Base-by-base conservation (phyloP, 1,139 yeast genomes). In the Suhomyces ambrosiae region DNA sequence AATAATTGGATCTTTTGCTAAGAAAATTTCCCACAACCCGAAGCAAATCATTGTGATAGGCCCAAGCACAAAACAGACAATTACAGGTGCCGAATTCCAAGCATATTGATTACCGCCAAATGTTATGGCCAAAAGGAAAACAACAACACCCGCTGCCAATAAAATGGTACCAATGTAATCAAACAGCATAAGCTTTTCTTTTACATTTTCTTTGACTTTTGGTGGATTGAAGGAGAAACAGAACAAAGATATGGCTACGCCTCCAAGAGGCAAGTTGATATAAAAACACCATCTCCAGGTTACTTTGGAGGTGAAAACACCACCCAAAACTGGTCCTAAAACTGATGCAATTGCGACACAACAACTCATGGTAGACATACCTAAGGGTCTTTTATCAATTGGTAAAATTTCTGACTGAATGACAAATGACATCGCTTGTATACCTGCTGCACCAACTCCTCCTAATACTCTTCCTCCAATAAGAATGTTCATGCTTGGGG, bases 201-300 rank as follows among this genome's bases (percentile, higher is more conserved):
- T 48, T 30, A 72, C 43, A 27, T 61, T 54, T 3, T 75, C 74
- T 27, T 56, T 58, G 2, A 77, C 65, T 30, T 47, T 61, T 14
- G 82, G 82, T n/a, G 87, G 85, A 26, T 74, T 67, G 58, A 79
- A 80, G 14, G 74, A 65, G 30, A 66, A 50, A n/a, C 66, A 42
- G 33, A 83, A 65, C 13, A 73, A 53, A 0, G 60, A 54, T 12
- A 73, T 57, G 1, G 84, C 81, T 3, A 73, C 45, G 0, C 83
- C 88, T 13, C 86, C 85, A 36, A 82, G 63, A 3, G 90, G 88
- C 41, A 85, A 60, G 55, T 83, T 84, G 50, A 84, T 71, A 56
- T 79, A 85, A 56, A 84, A 85, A 48, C 86, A 79, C 89, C 90
- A 83, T 55, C 92, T 71, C 90, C 90, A 84, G 15, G 79, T 65